Evolutionary conservation across 2,329 filamentous ascomycete species (phyloP), one percentile per base, ranked within the genome.

Genomic region (Curvularia eragrostidis): DNA sequence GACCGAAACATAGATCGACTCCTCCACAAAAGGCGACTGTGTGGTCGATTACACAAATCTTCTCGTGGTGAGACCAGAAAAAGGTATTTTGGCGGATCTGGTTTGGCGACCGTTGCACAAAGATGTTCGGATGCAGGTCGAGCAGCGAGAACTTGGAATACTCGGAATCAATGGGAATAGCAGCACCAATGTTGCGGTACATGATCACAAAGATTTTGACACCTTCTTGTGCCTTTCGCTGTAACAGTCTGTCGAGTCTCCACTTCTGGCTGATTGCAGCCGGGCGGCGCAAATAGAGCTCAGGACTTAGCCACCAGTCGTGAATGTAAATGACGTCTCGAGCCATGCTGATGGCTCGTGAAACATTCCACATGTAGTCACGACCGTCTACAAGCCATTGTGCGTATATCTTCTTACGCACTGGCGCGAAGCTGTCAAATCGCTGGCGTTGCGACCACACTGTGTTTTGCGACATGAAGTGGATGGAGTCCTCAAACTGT

Each of bases 361-460:
- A 98, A 7, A 98, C 93, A 75, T 97, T 96, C 95, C 95, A 99
- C 94, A 98, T 98, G 81, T 98, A 96, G 75, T 99, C 95, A 66
- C 95, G 87, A 15, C 91, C 95, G 77, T 99, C 95, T 0, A 99
- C 94, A 8, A 99, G 85, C 93, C 94, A 98, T 72, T 97, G 93
- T 2, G 93, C 93, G 78, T 94, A 95, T 26, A 95, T 93, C 42
- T 89, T 89, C 46, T 87, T 87, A 58, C 95, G 87, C 1, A 98
- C 90, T 0, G 95, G 95, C 0, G 95, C 93, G 78, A 96, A 99
- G 75, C 94, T 97, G 68, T 90, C 89, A 73, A 97, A 98, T 18
- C 95, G 87, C 71, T 97, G 95, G 52, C 84, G 84, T 65, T 89
- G 85, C 56, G 90, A 86, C 95, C 95, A 99, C 3, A 87, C 82